Conservation (phyloP, 2,329 filamentous ascomycete species). For the Aspergillus sp. region DNA sequence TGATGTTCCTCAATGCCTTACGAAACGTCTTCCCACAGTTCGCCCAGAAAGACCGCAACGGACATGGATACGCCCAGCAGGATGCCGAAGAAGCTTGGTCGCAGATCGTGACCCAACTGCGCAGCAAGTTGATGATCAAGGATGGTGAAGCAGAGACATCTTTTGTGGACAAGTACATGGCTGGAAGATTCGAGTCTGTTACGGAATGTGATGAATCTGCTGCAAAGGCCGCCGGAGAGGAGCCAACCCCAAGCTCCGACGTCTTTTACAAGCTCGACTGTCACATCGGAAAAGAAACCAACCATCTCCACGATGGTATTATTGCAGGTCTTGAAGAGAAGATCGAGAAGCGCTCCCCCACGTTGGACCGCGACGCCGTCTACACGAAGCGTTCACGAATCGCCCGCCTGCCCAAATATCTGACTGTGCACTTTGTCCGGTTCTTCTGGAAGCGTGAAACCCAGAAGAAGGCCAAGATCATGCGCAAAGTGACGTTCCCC, state of each 20-base stretch:
- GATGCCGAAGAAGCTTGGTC: constrained; percentile 99
- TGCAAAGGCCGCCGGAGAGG: constrained; percentile 72
- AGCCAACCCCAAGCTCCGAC: constrained; percentile 66
- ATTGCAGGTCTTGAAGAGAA: constrained; percentile 77
- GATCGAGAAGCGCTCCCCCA: constrained; percentile 82
- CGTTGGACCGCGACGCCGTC: constrained; percentile 70
- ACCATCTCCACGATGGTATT: constrained; percentile 88
- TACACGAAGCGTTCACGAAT: constrained; percentile 94
- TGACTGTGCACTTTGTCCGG: constrained; percentile 94
- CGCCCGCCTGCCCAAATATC: constrained; percentile 84
- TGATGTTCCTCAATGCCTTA: constrained; percentile 77
- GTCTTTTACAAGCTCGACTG: constrained; percentile 91
- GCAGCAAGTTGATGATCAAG: constrained; percentile 70
- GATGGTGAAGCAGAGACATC: constrained; percentile 53
- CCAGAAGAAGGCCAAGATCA: constrained; percentile 98
- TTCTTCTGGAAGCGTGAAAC: constrained; percentile 97
- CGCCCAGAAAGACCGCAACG: constrained; percentile 79
- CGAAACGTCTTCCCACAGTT: constrained; percentile 85
- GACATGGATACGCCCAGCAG: constrained; percentile 89
- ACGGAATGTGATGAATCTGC: constrained; percentile 81
- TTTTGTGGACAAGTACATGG: constrained; percentile 89
- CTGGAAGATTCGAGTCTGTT: constrained; percentile 72
- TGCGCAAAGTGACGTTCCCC: constrained; percentile 97
- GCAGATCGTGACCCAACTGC: constrained; percentile 82
- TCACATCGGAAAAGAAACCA: constrained; percentile 83